Evolutionary conservation across 176 grass and related monocot species (phyloP).

Genomic region (Miscanthus lutarioriparius): DNA sequence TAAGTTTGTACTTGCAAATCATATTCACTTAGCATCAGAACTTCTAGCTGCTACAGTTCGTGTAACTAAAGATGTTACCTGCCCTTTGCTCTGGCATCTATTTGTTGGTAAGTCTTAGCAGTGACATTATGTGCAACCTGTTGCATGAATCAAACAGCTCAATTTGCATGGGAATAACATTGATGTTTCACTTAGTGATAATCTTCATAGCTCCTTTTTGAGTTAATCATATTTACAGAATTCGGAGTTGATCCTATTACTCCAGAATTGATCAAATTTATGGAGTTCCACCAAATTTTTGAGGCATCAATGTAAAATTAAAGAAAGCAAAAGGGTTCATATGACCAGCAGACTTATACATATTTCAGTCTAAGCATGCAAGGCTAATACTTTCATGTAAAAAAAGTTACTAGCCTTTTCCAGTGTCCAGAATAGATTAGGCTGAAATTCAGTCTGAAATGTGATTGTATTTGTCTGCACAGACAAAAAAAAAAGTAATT

Average conservation of each 20-base stretch:
- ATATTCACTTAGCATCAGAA: background rate
- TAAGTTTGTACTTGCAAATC: background rate
- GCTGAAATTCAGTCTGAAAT: constrained; percentile 78
- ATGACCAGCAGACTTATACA: background rate
- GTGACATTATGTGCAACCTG: constrained; percentile 69
- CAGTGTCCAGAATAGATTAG: constrained; percentile 70
- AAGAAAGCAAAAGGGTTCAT: background rate
- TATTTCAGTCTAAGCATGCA: background rate
- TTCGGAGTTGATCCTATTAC: background rate
- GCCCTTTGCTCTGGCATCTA: constrained; percentile 75
- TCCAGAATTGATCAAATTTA: background rate
- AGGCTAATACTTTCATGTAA: constrained; percentile 20
- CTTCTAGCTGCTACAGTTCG: background rate
- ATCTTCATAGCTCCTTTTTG: background rate
- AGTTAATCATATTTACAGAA: background rate
- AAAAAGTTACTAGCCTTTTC: constrained; percentile 55
- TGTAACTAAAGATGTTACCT: constrained; percentile 48
- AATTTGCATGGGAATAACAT: constrained; percentile 4
- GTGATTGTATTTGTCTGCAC: constrained; percentile 45
- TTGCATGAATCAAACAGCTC: constrained; percentile 32
- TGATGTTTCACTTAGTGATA: background rate
- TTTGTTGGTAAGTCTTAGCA: constrained; percentile 59
- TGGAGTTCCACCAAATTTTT: background rate
- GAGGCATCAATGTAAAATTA: background rate
- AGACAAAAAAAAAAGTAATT: background rate